Evolutionary conservation across 164 flowering plant genomes (phyloP).

Genomic region (Dillenia suffruticosa): DNA sequence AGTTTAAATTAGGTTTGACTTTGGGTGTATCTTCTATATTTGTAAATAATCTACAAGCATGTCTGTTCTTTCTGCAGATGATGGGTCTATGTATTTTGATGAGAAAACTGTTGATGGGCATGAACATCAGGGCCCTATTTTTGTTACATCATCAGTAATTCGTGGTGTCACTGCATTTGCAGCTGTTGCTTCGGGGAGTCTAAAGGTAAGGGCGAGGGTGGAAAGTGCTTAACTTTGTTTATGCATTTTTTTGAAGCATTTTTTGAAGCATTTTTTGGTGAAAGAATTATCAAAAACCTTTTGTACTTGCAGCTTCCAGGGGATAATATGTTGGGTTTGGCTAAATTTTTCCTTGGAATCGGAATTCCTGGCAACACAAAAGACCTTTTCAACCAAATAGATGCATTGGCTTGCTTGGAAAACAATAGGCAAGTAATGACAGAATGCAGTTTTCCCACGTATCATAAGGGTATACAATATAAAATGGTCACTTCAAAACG

Average conservation of each 20-base stretch:
- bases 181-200: constrained; percentile 48
- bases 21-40: no score
- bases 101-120: constrained; percentile 65
- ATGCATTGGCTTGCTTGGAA: constrained; percentile 73
- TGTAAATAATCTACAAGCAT: no score
- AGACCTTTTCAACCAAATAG: constrained; percentile 79
- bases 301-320: constrained; percentile 65
- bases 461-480: no score
- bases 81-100: constrained; percentile 81
- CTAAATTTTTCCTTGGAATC: constrained; percentile 82
- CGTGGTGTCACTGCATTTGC: constrained; percentile 79
- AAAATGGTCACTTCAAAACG: no score
- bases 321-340: constrained; percentile 78
- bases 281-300: not conserved
- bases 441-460: no score
- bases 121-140: constrained; percentile 68
- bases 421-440: constrained; percentile 50
- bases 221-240: not conserved
- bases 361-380: constrained; percentile 79
- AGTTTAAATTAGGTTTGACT: no score
- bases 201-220: constrained; percentile 44
- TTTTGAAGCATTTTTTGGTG: not conserved
- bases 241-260: not conserved
- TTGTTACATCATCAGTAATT: constrained; percentile 79
- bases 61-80: constrained; percentile 40